Conservation (phyloP, 306 rosid genomes). For the Quercus aquifolioides region DNA sequence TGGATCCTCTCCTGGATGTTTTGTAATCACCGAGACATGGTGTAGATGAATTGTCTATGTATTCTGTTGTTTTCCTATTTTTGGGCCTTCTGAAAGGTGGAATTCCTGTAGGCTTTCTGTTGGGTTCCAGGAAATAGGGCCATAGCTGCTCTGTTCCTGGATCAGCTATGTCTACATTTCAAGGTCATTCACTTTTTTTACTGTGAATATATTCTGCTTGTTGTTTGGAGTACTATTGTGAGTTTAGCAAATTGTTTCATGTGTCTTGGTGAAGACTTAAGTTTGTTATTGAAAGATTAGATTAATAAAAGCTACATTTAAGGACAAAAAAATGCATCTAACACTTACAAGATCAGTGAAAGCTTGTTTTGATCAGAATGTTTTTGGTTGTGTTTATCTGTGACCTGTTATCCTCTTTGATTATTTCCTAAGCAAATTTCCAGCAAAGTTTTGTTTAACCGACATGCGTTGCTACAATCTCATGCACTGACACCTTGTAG, state of each 20-base stretch:
- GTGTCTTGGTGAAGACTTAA: background rate
- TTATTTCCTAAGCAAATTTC: background rate
- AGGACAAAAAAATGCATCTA: background rate
- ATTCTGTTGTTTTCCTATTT: background rate
- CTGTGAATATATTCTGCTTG: background rate
- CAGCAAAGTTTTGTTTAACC: background rate
- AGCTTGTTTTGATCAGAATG: slow-evolving; percentile 17
- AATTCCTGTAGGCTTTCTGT: background rate
- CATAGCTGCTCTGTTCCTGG: too few species aligned
- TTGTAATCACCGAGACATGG: background rate
- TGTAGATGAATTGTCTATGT: background rate
- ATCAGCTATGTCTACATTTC: too few species aligned
- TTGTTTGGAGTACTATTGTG: background rate
- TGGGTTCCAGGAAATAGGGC: too few species aligned
- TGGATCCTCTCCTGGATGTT: background rate
- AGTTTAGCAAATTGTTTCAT: background rate
- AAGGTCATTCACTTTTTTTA: background rate
- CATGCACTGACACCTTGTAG: slow-evolving; percentile 34
- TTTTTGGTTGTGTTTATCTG: slow-evolving; percentile 3
- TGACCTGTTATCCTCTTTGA: background rate
- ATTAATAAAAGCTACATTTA: background rate
- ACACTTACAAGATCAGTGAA: background rate
- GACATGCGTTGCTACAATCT: slow-evolving; percentile 13
- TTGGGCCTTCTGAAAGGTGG: background rate
- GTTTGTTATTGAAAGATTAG: background rate